A percentile compares a stretch with the other conserved stretches of the same genome.
Conservation (phyloP, 768 basidiomycete genomes). For the Paxillus involutus region DNA sequence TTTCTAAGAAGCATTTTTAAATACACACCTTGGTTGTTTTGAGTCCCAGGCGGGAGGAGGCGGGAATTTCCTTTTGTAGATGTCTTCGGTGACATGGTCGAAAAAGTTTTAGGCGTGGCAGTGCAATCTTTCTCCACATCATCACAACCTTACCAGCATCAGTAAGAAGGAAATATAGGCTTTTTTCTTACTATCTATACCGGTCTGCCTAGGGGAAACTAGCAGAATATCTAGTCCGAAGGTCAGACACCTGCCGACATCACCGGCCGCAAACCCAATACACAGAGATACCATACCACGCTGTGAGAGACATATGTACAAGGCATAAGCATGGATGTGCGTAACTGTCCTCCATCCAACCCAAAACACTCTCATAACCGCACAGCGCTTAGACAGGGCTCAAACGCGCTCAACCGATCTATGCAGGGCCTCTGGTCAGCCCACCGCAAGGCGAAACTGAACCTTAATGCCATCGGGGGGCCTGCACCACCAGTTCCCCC, state of each 20-base stretch:
- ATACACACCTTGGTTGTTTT: too few species aligned
- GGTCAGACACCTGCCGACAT: too few species aligned
- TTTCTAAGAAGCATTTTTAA: too few species aligned
- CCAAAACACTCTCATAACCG: conserved; percentile 8
- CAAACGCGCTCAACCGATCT: conserved; percentile 73
- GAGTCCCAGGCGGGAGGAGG: too few species aligned
- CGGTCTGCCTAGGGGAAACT: too few species aligned
- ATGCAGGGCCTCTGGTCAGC: conserved; percentile 80
- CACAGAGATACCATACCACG: too few species aligned
- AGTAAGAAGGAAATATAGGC: too few species aligned
- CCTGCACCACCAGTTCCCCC: not conserved
- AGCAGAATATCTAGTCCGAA: too few species aligned
- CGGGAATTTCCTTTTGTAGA: not conserved
- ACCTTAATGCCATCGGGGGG: conserved; percentile 49
- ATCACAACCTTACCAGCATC: too few species aligned
- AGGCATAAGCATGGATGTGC: conserved; percentile 16
- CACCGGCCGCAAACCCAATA: too few species aligned
- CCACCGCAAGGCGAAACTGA: conserved; percentile 64
- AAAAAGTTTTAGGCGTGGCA: not conserved
- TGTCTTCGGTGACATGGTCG: not conserved
- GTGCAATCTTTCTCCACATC: not conserved
- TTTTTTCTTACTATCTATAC: too few species aligned
- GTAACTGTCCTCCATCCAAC: not conserved
- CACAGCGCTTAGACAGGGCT: conserved; percentile 57
- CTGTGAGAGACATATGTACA: not conserved